phyloP scores from a whole-genome alignment of 371 early-diverging fungal species.

The Mucor racemosus region DNA sequence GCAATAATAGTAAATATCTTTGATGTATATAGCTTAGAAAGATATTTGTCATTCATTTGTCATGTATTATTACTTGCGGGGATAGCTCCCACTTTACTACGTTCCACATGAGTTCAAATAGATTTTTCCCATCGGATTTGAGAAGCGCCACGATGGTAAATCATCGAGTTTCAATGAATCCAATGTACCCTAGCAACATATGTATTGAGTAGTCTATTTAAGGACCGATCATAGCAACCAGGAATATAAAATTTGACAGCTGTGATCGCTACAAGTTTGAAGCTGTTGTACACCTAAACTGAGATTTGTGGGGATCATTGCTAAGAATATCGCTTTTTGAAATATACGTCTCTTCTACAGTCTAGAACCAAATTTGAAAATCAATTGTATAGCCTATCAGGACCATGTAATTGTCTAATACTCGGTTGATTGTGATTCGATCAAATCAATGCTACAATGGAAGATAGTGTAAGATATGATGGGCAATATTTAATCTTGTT shows the following conservation, averaged over 20 bases:
- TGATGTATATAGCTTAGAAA: background rate
- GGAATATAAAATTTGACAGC: no score
- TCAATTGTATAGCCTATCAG: background rate
- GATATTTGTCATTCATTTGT: background rate
- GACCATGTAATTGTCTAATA: no score
- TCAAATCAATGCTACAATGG: no score
- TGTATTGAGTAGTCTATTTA: no score
- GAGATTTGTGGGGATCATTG: background rate
- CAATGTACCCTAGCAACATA: no score
- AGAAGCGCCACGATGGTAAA: background rate
- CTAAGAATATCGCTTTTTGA: background rate
- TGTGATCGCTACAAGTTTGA: no score
- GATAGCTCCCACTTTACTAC: background rate
- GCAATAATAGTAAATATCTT: no score
- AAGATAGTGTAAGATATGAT: no score
- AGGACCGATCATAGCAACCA: background rate
- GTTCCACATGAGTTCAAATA: background rate
- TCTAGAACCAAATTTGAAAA: background rate
- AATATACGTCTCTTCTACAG: background rate
- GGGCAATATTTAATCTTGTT: no score
- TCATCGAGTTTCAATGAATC: background rate
- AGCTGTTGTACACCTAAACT: no score
- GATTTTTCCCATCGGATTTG: slow-evolving; percentile 1
- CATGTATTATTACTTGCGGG: background rate
- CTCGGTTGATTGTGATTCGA: no score